Evolutionary conservation across 1,284 basidiomycete species (phyloP), one percentile per base, ranked within the genome.

Genomic region (Anthracocystis panici-leucophaei): DNA sequence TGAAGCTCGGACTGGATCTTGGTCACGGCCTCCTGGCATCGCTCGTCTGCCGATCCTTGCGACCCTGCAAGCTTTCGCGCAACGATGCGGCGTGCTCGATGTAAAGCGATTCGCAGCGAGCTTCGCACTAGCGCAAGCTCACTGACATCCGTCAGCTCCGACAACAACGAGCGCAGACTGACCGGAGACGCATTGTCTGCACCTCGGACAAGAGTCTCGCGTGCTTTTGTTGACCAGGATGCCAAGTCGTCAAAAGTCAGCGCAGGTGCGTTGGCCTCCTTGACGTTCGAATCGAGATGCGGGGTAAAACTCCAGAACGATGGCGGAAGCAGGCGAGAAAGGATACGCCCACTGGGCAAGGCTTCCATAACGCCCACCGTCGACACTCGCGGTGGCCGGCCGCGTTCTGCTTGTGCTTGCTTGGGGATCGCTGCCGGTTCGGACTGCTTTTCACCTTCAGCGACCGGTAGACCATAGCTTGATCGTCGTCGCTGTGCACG

Each of bases 291-390:
- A 4, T 77, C 64, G 25, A 77, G 49, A 21, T 29, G 50, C 10
- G 75, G 75, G 2, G 62, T 18, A 21, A 73, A 77, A 7, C 27
- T 38, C 57, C 63, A 68, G 5, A 70, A 38, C 0, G 63, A 67
- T 0, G 48, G 45, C 12, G 75, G 70, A 1, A 77, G 64, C n/a
- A 69, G 64, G 20, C 70, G 75, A 5, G 63, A 25, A 14, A 77
- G 75, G 42, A 77, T 52, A 5, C 52, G 57, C 11, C 65, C 52
- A 51, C 63, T 70, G 14, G 75, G 75, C 51, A 77, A 25, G 11
- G 69, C 56, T 18, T 70, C 51, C 5, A 77, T 27, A 5, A 77
- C 51, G 14, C 42, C 25, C n/a, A 48, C 27, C 9, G 75, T 77
- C 3, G 75, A 73, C 7, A 74, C 66, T 25, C 68, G 63, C 27